phyloP scores from a whole-genome alignment of 352 stramenopile species.

The Hyaloperonospora brassicae region DNA sequence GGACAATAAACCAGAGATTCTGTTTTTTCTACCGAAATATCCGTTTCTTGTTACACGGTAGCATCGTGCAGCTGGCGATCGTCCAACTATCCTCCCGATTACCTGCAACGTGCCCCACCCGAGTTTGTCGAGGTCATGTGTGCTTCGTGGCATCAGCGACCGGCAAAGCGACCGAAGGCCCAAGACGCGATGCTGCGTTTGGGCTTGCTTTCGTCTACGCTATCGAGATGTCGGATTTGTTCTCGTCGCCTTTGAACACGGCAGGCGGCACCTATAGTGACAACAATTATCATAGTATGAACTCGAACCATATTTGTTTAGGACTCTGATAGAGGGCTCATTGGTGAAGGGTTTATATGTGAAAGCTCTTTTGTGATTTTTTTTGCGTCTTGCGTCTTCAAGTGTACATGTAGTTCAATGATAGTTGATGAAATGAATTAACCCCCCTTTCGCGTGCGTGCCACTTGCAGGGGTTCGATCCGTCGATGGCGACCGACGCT shows the following conservation, averaged over 20 bases:
- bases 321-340: constrained; percentile 11
- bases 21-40: too few species aligned
- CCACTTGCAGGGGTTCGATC: background rate
- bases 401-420: too few species aligned
- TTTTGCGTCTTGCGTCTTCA: too few species aligned
- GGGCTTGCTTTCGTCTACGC: constrained; percentile 49
- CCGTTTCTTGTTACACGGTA: too few species aligned
- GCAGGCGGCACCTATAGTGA: constrained; percentile 56
- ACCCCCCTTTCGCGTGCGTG: constrained; percentile 22
- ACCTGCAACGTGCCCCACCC: constrained; percentile 36
- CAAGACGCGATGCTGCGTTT: constrained; percentile 64
- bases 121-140: constrained; percentile 62
- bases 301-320: constrained; percentile 46
- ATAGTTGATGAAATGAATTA: constrained; percentile 5
- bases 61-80: constrained; percentile 44
- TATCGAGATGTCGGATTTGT: constrained; percentile 33
- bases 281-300: constrained; percentile 65
- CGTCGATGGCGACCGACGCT: constrained; percentile 7
- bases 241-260: constrained; percentile 29
- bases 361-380: too few species aligned
- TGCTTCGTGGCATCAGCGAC: constrained; percentile 52
- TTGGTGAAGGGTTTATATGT: too few species aligned
- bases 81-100: constrained; percentile 40
- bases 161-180: constrained; percentile 38
- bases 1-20: too few species aligned